Conservation (phyloP, 2,329 filamentous ascomycete species). For the Albifimbria verrucaria region DNA sequence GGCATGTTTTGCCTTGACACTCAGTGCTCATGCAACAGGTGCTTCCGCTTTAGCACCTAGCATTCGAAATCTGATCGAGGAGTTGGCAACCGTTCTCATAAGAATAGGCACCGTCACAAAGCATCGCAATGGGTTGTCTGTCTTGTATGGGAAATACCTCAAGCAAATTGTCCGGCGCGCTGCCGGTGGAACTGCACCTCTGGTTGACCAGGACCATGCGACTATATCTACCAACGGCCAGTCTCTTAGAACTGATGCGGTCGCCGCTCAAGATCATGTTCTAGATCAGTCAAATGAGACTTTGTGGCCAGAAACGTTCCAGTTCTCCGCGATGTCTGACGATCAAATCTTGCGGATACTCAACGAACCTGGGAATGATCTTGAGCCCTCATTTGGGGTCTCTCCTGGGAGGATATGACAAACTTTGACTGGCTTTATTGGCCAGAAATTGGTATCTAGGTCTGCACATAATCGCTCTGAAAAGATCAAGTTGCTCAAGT, state of each 20-base stretch:
- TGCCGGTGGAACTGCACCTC: slow-evolving; percentile 10
- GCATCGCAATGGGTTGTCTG: slow-evolving; percentile 65
- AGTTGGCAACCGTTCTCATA: slow-evolving; percentile 66
- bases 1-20: slow-evolving; percentile 63
- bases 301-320: slow-evolving; percentile 49
- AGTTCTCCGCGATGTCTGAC: slow-evolving; percentile 68
- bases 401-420: slow-evolving; percentile 57
- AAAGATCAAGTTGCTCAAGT: too few relatives aligned
- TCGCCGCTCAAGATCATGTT: slow-evolving; percentile 16
- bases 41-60: slow-evolving; percentile 59
- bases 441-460: slow-evolving; percentile 39
- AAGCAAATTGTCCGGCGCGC: slow-evolving; percentile 40
- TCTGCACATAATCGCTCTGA: background rate
- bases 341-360: slow-evolving; percentile 65
- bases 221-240: too few relatives aligned
- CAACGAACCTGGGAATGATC: slow-evolving; percentile 58
- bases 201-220: too few relatives aligned
- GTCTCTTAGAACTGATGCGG: too few relatives aligned
- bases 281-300: slow-evolving; percentile 20
- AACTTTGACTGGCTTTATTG: slow-evolving; percentile 56
- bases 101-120: slow-evolving; percentile 63
- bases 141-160: slow-evolving; percentile 44
- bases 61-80: slow-evolving; percentile 62
- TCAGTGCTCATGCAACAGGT: slow-evolving; percentile 57
- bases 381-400: slow-evolving; percentile 53